Evolutionary conservation across 176 grass and related monocot species (phyloP), one percentile per base, ranked within the genome.

Genomic region (Lolium rigidum): DNA sequence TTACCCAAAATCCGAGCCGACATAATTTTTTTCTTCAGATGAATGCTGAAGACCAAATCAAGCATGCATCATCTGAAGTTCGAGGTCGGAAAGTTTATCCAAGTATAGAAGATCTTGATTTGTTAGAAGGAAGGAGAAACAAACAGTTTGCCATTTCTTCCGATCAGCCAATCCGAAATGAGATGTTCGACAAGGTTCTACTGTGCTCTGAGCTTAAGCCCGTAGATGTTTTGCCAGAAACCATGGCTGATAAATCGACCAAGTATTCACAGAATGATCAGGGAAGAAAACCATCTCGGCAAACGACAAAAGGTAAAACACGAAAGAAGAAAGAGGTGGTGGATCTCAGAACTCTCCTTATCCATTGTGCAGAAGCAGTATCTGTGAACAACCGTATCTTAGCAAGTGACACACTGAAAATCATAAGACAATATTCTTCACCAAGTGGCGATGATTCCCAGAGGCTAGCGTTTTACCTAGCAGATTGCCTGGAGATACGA

Each of bases 351-450:
- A 83, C 79, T 51, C 83, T 95, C 13, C 93, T 95, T 38, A 85
- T 91, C 10, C 41, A 87, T 61, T 95, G 93, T 57, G 90, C 93
- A 55, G 21, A 91, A 68, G 90, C 83, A 18, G 86, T 95, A 58
- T 80, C 88, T n/a, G 65, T 57, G 11, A 84, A 89, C 75, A 83
- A 95, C 50, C 63, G 61, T 25, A 87, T 67, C 6, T 79, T 80
- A 41, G 88, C 93, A 17, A 72, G 58, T 46, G 80, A 86, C 16
- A 82, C 66, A 38, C 80, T 95, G 52, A 82, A 56, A 20, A 77
- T 41, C 49, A 93, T 95, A 67, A 89, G 83, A 22, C 72, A 87
- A 14, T 55, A 84, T 74, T 82, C 86, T 61, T 95, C 86, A 44
- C 31, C 71, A 22, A 47, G 17, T 57, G 90, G 93, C 51, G 83